phyloP scores from a whole-genome alignment of 1,284 basidiomycete species.

The Inonotus obliquus region DNA sequence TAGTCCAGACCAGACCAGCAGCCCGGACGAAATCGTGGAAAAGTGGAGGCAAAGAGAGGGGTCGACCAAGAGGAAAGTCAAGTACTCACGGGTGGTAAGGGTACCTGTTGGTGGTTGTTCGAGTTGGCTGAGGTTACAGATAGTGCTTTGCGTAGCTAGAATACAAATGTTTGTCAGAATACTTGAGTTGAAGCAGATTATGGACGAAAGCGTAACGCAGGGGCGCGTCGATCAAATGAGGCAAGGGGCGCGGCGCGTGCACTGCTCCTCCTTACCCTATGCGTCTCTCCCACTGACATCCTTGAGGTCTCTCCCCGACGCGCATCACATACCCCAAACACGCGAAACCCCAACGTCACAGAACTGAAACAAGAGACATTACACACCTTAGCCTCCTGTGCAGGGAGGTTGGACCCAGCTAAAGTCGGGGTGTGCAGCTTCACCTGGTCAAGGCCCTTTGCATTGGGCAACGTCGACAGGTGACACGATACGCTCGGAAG shows the following conservation, averaged over 20 bases:
- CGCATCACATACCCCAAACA: not conserved
- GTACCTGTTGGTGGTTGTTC: not conserved
- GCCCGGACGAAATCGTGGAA: not conserved
- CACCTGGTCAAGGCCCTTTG: conserved; percentile 59
- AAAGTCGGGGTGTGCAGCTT: conserved; percentile 66
- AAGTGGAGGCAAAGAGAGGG: not conserved
- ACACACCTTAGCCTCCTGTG: conserved; percentile 70
- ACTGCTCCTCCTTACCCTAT: not conserved
- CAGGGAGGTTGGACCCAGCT: conserved; percentile 50
- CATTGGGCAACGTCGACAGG: conserved; percentile 62
- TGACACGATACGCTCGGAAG: conserved; percentile 65
- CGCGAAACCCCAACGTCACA: not conserved
- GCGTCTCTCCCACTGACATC: too few species aligned
- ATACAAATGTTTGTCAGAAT: not conserved
- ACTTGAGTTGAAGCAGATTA: not conserved
- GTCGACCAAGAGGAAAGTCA: not conserved
- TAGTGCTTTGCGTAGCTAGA: conserved; percentile 17
- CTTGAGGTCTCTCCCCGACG: not conserved
- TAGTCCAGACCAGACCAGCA: too few species aligned
- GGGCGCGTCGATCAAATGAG: not conserved
- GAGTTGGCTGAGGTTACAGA: conserved; percentile 16
- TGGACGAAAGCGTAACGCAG: not conserved
- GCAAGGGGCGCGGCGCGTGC: not conserved
- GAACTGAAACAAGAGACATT: not conserved
- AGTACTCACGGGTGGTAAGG: conserved; percentile 1